Percentiles rank a stretch among this genome's conserved stretches.
These are phyloP conservation scores for Ajuga reptans DNA, from an alignment of 305 asterid genomes.

Conservation along the genomic window DNA sequence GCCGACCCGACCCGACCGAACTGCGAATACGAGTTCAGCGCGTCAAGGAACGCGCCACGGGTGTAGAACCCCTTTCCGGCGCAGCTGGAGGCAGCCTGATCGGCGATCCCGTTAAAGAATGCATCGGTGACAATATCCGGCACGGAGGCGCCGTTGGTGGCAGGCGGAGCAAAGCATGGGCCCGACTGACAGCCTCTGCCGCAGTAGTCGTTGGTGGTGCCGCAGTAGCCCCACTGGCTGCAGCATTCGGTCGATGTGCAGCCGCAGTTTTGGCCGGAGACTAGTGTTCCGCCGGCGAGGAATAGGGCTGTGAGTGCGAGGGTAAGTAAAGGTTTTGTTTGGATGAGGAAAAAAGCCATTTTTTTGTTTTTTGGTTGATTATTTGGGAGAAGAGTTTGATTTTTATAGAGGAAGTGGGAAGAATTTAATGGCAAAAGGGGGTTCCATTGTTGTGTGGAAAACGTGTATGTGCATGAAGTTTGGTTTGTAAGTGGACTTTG, in stretches of 20 bases:
- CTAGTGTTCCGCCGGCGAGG: conserved; percentile 9
- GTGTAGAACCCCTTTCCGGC: conserved; percentile 39
- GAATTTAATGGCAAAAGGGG: neutral
- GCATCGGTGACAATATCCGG: conserved; percentile 30
- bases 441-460: neutral
- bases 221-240: conserved; percentile 32
- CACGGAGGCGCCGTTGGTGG: conserved; percentile 31
- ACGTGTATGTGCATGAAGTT: neutral
- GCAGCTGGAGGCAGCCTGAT: conserved; percentile 31
- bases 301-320: conserved; percentile 17
- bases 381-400: neutral
- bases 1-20: conserved; percentile 33
- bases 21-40: conserved; percentile 25
- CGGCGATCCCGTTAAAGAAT: conserved; percentile 33
- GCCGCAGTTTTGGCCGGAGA: conserved; percentile 30
- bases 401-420: neutral
- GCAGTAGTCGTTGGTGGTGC: conserved; percentile 25
- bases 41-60: conserved; percentile 34
- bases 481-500: neutral
- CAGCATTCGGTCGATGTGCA: conserved; percentile 29
- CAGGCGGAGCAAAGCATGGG: conserved; percentile 26
- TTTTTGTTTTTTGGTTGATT: neutral
- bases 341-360: conserved; percentile 11
- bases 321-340: conserved; percentile 1
- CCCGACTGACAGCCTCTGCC: conserved; percentile 34